Conservation (phyloP, 129 eudicot species). For the Silybum marianum region DNA sequence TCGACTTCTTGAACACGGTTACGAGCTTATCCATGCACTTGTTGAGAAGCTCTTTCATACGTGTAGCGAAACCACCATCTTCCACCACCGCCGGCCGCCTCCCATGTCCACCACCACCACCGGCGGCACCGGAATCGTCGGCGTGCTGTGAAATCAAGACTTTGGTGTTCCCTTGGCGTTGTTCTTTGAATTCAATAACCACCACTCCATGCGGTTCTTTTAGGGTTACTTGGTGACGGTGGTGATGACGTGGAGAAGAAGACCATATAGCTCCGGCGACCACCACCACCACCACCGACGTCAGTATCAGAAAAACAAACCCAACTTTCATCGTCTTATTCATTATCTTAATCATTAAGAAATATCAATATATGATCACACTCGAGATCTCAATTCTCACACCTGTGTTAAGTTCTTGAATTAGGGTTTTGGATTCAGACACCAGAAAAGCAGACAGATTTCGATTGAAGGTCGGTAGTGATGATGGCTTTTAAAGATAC, state of each 20-base stretch:
- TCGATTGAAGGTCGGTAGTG: slow-evolving; percentile 7
- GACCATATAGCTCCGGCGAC: slow-evolving; percentile 42
- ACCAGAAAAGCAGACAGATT: not conserved
- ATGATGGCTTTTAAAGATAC: not conserved
- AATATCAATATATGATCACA: too few relatives aligned
- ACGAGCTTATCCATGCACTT: slow-evolving; percentile 56
- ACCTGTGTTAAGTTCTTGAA: not conserved
- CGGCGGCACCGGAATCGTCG: not conserved
- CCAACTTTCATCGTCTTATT: not conserved
- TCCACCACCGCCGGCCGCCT: not conserved
- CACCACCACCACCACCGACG: not conserved
- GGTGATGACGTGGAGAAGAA: slow-evolving; percentile 21
- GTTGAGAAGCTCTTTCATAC: slow-evolving; percentile 48
- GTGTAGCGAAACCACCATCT: not conserved
- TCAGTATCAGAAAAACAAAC: not conserved
- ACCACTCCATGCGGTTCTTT: slow-evolving; percentile 51
- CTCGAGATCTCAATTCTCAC: not conserved
- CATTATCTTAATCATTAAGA: not conserved
- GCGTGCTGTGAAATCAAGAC: slow-evolving; percentile 42
- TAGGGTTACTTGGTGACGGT: slow-evolving; percentile 17
- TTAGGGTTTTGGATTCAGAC: not conserved
- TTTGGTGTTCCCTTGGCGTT: slow-evolving; percentile 48
- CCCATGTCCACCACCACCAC: not conserved
- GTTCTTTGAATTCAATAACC: slow-evolving; percentile 41
- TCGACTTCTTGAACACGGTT: slow-evolving; percentile 21